These are phyloP conservation scores for Cyberlindnera meyerae DNA, from an alignment of 805 yeast species.

Conservation along the genomic window DNA sequence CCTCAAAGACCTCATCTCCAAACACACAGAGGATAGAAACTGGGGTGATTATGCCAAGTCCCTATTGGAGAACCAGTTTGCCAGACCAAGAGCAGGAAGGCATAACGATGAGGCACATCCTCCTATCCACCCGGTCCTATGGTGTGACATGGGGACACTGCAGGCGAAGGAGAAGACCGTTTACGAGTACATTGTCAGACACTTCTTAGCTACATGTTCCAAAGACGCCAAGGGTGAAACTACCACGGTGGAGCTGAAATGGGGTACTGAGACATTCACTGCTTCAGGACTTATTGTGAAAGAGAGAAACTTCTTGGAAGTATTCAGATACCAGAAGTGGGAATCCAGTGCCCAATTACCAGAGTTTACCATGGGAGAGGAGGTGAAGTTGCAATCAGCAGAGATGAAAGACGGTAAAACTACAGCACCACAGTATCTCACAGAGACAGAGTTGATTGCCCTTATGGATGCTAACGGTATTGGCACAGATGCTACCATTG, in stretches of 20 bases:
- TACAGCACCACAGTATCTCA: constrained; percentile 73
- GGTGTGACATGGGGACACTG: constrained; percentile 29
- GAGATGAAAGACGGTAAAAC: constrained; percentile 72
- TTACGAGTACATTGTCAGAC: constrained; percentile 80
- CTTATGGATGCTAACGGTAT: constrained; percentile 96
- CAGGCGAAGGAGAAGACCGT: constrained; percentile 56
- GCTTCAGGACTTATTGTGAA: constrained; percentile 72
- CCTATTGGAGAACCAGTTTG: constrained; percentile 40
- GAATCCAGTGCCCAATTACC: constrained; percentile 61
- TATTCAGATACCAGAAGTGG: constrained; percentile 81
- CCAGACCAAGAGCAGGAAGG: constrained; percentile 72
- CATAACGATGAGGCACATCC: constrained; percentile 97
- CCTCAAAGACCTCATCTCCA: constrained; percentile 51
- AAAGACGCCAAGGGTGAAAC: constrained; percentile 79
- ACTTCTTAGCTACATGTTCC: constrained; percentile 89
- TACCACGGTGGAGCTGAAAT: constrained; percentile 56
- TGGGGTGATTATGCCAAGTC: constrained; percentile 73
- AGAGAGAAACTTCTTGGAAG: constrained; percentile 73
- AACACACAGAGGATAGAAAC: constrained; percentile 46
- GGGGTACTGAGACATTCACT: constrained; percentile 74
- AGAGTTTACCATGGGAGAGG: constrained; percentile 50
- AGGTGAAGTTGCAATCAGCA: constrained; percentile 49
- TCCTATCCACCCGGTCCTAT: constrained; percentile 86
- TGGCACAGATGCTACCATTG: constrained; percentile 99
- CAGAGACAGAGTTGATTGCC: constrained; percentile 88